A percentile compares a stretch with the other conserved stretches of the same genome.
Conservation (phyloP, 2,329 filamentous ascomycete genomes). For the Fonsecaea nubica region DNA sequence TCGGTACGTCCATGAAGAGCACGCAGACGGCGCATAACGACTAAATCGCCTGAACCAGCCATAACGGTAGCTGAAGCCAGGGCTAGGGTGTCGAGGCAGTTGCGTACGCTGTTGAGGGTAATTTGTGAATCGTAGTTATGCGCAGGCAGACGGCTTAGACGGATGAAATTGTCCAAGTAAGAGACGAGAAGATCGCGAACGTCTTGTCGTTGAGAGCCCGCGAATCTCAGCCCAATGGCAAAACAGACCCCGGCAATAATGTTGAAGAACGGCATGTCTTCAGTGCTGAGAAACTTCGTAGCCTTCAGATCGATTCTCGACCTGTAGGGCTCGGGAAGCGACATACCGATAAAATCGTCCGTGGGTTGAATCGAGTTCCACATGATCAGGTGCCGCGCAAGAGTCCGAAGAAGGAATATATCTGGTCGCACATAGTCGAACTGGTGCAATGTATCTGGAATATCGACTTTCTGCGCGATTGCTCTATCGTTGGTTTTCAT, state of each 20-base stretch:
- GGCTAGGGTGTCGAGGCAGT: constrained; percentile 88
- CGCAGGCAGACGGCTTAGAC: constrained; percentile 70
- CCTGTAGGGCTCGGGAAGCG: constrained; percentile 74
- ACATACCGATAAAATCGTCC: constrained; percentile 75
- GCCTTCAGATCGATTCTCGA: constrained; percentile 65
- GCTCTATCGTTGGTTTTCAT: constrained; percentile 94
- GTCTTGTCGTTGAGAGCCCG: constrained; percentile 71
- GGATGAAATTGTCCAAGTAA: constrained; percentile 86
- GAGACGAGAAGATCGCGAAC: constrained; percentile 82
- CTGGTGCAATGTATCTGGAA: constrained; percentile 86
- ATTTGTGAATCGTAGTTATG: constrained; percentile 81
- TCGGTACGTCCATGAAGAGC: constrained; percentile 87
- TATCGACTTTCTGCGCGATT: constrained; percentile 88
- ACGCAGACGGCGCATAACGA: constrained; percentile 82
- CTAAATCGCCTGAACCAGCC: constrained; percentile 91
- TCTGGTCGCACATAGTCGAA: constrained; percentile 97
- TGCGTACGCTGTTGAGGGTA: constrained; percentile 79
- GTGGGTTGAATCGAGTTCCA: constrained; percentile 82
- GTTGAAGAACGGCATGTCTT: constrained; percentile 90
- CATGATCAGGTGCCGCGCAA: constrained; percentile 89
- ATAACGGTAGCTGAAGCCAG: constrained; percentile 86
- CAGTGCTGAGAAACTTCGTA: constrained; percentile 71
- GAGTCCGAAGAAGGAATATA: constrained; percentile 84
- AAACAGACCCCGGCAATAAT: constrained; percentile 87
- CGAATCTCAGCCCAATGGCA: constrained; percentile 71